Conservation (phyloP, 2,329 filamentous ascomycete genomes). For the Allantophomopsis lycopodina region DNA sequence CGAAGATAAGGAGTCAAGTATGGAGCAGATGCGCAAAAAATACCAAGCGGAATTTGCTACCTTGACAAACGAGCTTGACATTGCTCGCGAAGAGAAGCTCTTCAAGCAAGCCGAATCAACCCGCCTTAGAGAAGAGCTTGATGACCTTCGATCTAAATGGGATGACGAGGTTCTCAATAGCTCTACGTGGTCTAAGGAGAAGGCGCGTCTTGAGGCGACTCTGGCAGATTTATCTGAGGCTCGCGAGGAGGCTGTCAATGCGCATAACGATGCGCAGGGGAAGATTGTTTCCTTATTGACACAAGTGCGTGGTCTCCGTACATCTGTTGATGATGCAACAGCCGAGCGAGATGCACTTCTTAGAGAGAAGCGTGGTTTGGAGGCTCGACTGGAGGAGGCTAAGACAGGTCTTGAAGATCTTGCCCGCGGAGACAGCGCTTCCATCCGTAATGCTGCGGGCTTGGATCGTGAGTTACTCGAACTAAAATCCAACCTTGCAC, state of each 20-base stretch:
- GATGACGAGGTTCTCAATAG: constrained; percentile 96
- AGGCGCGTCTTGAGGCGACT: constrained; percentile 79
- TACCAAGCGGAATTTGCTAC: constrained; percentile 88
- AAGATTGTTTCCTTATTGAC: constrained; percentile 85
- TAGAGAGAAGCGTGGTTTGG: constrained; percentile 82
- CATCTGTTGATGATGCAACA: constrained; percentile 72
- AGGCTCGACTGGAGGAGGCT: constrained; percentile 74
- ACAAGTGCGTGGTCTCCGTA: constrained; percentile 74
- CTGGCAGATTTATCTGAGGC: constrained; percentile 79
- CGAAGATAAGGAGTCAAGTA: constrained; percentile 88
- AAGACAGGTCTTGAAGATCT: constrained; percentile 82
- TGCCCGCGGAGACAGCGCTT: constrained; percentile 70
- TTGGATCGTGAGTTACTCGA: constrained; percentile 84
- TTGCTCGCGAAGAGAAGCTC: constrained; percentile 78
- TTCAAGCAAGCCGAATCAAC: constrained; percentile 80
- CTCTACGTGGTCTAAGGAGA: constrained; percentile 97
- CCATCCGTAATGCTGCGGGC: constrained; percentile 77
- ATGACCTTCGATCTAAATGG: constrained; percentile 92
- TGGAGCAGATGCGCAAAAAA: constrained; percentile 96
- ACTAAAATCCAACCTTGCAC: constrained; percentile 75
- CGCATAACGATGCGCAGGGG: constrained; percentile 88
- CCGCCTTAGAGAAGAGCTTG: constrained; percentile 85
- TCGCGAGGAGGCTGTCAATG: constrained; percentile 84
- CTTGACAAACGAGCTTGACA: constrained; percentile 81
- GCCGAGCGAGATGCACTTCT: constrained; percentile 74